Conservation (phyloP, 2,329 filamentous ascomycete species). For the Fulvia fulva region DNA sequence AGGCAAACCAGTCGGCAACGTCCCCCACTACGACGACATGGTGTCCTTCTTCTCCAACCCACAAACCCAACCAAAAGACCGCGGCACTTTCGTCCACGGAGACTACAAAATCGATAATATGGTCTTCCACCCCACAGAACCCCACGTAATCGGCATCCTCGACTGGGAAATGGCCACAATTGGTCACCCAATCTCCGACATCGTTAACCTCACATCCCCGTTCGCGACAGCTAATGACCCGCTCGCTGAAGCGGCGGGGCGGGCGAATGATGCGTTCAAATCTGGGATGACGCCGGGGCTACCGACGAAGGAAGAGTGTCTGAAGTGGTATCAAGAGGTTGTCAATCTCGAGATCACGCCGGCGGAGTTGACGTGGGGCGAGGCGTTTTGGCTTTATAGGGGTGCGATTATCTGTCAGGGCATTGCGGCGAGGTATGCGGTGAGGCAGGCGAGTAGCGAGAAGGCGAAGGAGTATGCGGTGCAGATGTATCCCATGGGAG, state of each 20-base stretch:
- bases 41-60: constrained; percentile 71
- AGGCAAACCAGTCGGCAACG: constrained; percentile 68
- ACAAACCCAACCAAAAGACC: constrained; percentile 68
- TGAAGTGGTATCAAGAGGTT: constrained; percentile 63
- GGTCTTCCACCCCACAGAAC: constrained; percentile 79
- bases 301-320: constrained; percentile 54
- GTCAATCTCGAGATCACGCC: constrained; percentile 66
- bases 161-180: constrained; percentile 99
- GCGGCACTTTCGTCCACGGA: constrained; percentile 78
- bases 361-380: constrained; percentile 59
- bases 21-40: constrained; percentile 80
- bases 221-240: constrained; percentile 40
- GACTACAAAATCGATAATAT: constrained; percentile 79
- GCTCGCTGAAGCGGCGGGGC: constrained; percentile 37
- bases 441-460: constrained; percentile 82
- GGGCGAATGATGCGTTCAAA: constrained; percentile 53
- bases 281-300: constrained; percentile 64
- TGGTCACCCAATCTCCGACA: constrained; percentile 89
- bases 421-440: constrained; percentile 82
- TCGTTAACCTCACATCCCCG: constrained; percentile 68
- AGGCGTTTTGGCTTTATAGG: constrained; percentile 59
- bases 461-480: constrained; percentile 69
- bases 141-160: constrained; percentile 83
- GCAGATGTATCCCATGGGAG: constrained; percentile 67
- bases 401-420: constrained; percentile 71